phyloP scores from a whole-genome alignment of 2,329 filamentous ascomycete genomes.

The Aspergillus versicolor region DNA sequence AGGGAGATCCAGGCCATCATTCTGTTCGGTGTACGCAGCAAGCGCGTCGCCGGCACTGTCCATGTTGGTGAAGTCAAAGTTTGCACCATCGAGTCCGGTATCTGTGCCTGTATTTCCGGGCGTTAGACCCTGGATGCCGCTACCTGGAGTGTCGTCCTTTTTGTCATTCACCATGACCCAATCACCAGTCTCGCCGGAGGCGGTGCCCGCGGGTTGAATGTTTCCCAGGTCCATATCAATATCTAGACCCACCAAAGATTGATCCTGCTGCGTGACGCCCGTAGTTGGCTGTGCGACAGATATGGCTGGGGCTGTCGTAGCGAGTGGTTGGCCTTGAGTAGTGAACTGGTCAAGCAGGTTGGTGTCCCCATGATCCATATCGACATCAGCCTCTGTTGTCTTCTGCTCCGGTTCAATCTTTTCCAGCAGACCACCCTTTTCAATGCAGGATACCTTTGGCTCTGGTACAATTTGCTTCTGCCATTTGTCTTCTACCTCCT shows the following conservation, averaged over 20 bases:
- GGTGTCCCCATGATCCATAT: slow-evolving; percentile 34
- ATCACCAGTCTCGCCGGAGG: slow-evolving; percentile 58
- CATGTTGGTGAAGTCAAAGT: slow-evolving; percentile 49
- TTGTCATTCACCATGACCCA: slow-evolving; percentile 75
- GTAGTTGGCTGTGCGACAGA: slow-evolving; percentile 21
- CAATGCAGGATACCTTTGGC: slow-evolving; percentile 66
- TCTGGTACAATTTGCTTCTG: slow-evolving; percentile 66
- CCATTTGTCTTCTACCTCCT: slow-evolving; percentile 70
- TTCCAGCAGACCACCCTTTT: slow-evolving; percentile 74
- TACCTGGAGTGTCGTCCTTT: slow-evolving; percentile 37
- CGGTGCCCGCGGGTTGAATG: slow-evolving; percentile 34
- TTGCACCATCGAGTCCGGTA: slow-evolving; percentile 35
- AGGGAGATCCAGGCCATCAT: slow-evolving; percentile 53
- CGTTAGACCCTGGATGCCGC: slow-evolving; percentile 25
- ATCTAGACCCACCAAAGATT: slow-evolving; percentile 27
- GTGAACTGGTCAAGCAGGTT: slow-evolving; percentile 46
- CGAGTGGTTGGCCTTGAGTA: slow-evolving; percentile 34
- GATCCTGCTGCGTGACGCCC: slow-evolving; percentile 8
- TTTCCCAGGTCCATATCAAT: slow-evolving; percentile 57
- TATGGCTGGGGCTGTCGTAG: neutral
- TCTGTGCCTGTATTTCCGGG: slow-evolving; percentile 27
- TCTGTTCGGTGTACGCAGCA: slow-evolving; percentile 63
- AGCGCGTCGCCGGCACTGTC: slow-evolving; percentile 72
- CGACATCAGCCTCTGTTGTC: slow-evolving; percentile 28
- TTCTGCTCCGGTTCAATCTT: slow-evolving; percentile 38